Evolutionary conservation across 495 filamentous ascomycete genomes (phyloP).

Genomic region (Achaetomiella virescens): DNA sequence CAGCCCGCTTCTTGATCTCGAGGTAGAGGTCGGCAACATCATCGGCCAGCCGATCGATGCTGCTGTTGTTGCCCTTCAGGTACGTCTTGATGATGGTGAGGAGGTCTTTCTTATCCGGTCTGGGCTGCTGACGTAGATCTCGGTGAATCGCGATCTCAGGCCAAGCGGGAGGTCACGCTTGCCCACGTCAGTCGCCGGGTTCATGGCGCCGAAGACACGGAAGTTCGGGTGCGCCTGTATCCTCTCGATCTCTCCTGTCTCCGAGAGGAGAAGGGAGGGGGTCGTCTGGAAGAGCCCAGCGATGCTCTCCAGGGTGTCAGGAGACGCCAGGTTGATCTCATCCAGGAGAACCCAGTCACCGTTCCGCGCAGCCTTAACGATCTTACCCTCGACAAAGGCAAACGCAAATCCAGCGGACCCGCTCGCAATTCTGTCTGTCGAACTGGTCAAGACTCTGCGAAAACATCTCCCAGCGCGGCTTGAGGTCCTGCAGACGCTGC

Average conservation of each 20-base stretch:
- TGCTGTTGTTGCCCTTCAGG: conserved; percentile 59
- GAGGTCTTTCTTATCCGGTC: conserved; percentile 79
- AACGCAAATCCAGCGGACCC: conserved; percentile 84
- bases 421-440: conserved; percentile 69
- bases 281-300: conserved; percentile 72
- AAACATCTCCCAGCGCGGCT: conserved; percentile 74
- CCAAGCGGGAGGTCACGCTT: conserved; percentile 88
- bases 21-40: conserved; percentile 83
- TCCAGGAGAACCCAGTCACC: conserved; percentile 93
- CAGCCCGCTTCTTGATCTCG: conserved; percentile 73
- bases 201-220: conserved; percentile 97
- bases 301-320: conserved; percentile 90
- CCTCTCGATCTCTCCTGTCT: conserved; percentile 84
- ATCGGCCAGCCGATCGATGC: conserved; percentile 58
- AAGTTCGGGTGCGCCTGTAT: conserved; percentile 89
- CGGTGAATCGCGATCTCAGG: conserved; percentile 64
- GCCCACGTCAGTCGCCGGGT: conserved; percentile 93
- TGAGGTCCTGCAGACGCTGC: conserved; percentile 50
- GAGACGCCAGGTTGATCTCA: conserved; percentile 92
- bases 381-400: conserved; percentile 89
- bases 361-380: conserved; percentile 85
- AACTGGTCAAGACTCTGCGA: conserved; percentile 68
- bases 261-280: conserved; percentile 81
- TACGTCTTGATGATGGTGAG: conserved; percentile 80
- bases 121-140: conserved; percentile 84